These are phyloP conservation scores for Pythium vanterpoolii DNA, from an alignment of 352 stramenopile species.

Conservation along the genomic window DNA sequence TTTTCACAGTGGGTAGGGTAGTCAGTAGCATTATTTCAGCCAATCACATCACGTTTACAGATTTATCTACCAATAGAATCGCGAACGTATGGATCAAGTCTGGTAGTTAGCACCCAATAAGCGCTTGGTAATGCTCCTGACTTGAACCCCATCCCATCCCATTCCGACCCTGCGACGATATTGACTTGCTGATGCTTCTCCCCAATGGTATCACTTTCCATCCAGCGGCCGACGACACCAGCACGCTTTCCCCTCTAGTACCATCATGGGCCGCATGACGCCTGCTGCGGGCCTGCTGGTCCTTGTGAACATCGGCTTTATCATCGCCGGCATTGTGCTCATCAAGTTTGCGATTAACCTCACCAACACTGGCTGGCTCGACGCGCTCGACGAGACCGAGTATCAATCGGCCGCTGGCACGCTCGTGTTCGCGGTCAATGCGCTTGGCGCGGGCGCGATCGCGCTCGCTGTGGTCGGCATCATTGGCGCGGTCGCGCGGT, in stretches of 20 bases:
- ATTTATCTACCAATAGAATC: constrained; percentile 1
- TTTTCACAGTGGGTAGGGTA: constrained; percentile 5
- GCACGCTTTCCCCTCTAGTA: not conserved
- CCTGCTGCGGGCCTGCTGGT: constrained; percentile 57
- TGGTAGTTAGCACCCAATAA: constrained; percentile 3
- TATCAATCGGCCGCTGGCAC: constrained; percentile 49
- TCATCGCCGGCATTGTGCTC: constrained; percentile 57
- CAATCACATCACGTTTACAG: not conserved
- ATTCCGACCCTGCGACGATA: not conserved
- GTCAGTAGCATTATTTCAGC: not conserved
- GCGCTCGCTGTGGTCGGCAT: constrained; percentile 59
- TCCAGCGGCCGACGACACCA: not conserved
- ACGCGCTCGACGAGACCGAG: constrained; percentile 69
- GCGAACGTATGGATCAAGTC: not conserved
- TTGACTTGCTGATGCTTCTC: too few relatives aligned
- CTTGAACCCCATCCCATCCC: not conserved
- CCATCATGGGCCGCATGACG: constrained; percentile 32
- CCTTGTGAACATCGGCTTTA: constrained; percentile 72
- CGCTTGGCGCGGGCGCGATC: constrained; percentile 55
- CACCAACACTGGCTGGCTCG: constrained; percentile 63
- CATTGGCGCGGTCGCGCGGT: constrained; percentile 61
- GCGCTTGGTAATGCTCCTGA: not conserved
- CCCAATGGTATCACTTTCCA: not conserved
- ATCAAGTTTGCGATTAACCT: constrained; percentile 59
- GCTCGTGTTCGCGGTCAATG: constrained; percentile 44